Conservation (phyloP, 495 filamentous ascomycete genomes). For the Xylaria grammica region DNA sequence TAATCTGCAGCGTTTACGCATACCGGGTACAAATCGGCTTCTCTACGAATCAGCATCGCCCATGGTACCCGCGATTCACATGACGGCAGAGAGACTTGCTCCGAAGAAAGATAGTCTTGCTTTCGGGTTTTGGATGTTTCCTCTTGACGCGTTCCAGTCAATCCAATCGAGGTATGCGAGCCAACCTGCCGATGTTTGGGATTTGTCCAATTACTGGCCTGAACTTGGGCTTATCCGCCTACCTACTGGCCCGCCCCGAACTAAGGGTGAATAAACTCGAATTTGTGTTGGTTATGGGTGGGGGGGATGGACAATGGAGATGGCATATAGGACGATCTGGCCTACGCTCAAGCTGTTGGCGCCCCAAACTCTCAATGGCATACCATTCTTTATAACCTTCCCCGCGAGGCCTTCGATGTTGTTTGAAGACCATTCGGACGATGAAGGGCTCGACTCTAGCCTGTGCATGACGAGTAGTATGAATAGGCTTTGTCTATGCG, state of each 20-base stretch:
- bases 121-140: conserved; percentile 26
- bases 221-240: background rate
- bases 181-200: background rate
- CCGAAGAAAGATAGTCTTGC: conserved; percentile 6
- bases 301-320: background rate
- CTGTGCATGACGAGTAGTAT: conserved; percentile 8
- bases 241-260: background rate
- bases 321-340: background rate
- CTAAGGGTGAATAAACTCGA: no score
- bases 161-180: background rate
- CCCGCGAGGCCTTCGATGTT: background rate
- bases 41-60: background rate
- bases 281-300: no score
- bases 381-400: background rate
- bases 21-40: background rate
- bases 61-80: background rate
- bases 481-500: conserved; percentile 12
- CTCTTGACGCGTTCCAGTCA: background rate
- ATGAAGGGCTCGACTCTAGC: background rate
- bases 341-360: conserved; percentile 6
- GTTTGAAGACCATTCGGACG: background rate
- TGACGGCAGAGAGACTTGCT: background rate
- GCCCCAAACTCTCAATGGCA: conserved; percentile 10
- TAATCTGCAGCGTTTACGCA: background rate
- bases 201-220: background rate